Percentiles rank a stretch among this genome's conserved stretches.
These are phyloP conservation scores for Coemansia sp. DNA, from an alignment of 192 early-diverging fungal genomes.

Conservation along the genomic window DNA sequence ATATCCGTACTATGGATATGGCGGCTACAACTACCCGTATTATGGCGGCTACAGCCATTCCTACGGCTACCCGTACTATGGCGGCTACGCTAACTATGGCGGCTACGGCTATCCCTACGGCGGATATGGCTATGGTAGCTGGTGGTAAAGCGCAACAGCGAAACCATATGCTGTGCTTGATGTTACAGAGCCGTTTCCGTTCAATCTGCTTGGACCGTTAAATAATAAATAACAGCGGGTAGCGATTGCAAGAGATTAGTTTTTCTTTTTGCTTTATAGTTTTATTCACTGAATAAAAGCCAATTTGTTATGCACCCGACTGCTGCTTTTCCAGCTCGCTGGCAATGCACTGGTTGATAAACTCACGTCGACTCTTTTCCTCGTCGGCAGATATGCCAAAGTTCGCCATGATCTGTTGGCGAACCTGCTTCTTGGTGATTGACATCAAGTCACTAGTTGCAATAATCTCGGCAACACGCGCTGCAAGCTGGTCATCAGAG, in stretches of 20 bases:
- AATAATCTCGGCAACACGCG: slow-evolving; percentile 74
- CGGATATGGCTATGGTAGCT: slow-evolving; percentile 28
- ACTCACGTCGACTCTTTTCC: slow-evolving; percentile 74
- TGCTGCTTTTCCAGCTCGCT: slow-evolving; percentile 40
- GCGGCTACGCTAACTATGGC: slow-evolving; percentile 26
- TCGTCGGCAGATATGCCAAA: slow-evolving; percentile 73
- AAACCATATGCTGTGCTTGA: no score
- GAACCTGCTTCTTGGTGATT: slow-evolving; percentile 99
- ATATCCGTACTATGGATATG: slow-evolving; percentile 42
- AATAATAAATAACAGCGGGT: no score
- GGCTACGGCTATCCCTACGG: slow-evolving; percentile 27
- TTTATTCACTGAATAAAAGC: neutral
- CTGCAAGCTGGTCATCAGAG: slow-evolving; percentile 66
- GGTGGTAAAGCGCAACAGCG: slow-evolving; percentile 15
- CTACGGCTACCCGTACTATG: slow-evolving; percentile 20
- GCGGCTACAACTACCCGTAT: slow-evolving; percentile 16
- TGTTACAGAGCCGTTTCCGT: no score
- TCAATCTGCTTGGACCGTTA: no score
- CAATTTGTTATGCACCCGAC: slow-evolving; percentile 1
- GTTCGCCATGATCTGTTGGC: slow-evolving; percentile 74
- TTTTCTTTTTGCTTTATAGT: no score
- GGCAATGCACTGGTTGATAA: slow-evolving; percentile 84
- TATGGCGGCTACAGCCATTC: slow-evolving; percentile 32
- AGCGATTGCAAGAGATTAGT: no score
- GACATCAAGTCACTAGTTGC: slow-evolving; percentile 90